A percentile compares a stretch with the other conserved stretches of the same genome.
Conservation (phyloP, 2,329 filamentous ascomycete species). For the Penicillium hordei region DNA sequence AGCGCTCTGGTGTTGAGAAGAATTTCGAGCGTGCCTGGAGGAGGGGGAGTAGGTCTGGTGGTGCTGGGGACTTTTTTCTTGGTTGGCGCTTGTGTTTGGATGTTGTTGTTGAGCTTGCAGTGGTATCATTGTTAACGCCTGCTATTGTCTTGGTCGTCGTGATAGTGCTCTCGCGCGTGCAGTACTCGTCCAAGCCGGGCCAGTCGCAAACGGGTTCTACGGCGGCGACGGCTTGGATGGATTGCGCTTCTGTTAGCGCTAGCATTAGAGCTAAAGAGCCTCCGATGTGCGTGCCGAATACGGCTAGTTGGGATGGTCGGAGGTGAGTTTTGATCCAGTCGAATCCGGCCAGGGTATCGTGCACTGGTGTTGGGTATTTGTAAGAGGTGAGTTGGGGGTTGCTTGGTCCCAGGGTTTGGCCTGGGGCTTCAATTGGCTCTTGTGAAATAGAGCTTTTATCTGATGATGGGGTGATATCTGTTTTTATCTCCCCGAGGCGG, state of each 20-base stretch:
- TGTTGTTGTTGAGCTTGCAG: background rate
- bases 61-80: conserved; percentile 19
- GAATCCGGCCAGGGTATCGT: conserved; percentile 41
- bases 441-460: background rate
- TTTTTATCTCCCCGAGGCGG: conserved; percentile 31
- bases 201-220: conserved; percentile 42
- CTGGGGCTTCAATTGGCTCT: background rate
- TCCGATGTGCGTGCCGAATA: conserved; percentile 40
- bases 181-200: conserved; percentile 44
- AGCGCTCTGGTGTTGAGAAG: conserved; percentile 40
- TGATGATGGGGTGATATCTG: background rate
- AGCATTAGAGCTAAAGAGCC: conserved; percentile 47
- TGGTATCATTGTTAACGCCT: too few species aligned
- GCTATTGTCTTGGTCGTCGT: background rate
- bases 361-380: conserved; percentile 40
- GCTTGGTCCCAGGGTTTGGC: background rate
- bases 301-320: conserved; percentile 29
- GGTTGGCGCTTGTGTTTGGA: conserved; percentile 1
- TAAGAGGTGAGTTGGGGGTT: conserved; percentile 15
- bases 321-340: conserved; percentile 40
- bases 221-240: conserved; percentile 35
- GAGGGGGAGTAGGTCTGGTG: conserved; percentile 36
- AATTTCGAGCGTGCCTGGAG: conserved; percentile 37
- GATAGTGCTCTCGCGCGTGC: conserved; percentile 13
- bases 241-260: conserved; percentile 41